A percentile compares a stretch with the other conserved stretches of the same genome.
These are phyloP conservation scores for Nidularia sp. DNA, from an alignment of 768 basidiomycete genomes.

Conservation along the genomic window DNA sequence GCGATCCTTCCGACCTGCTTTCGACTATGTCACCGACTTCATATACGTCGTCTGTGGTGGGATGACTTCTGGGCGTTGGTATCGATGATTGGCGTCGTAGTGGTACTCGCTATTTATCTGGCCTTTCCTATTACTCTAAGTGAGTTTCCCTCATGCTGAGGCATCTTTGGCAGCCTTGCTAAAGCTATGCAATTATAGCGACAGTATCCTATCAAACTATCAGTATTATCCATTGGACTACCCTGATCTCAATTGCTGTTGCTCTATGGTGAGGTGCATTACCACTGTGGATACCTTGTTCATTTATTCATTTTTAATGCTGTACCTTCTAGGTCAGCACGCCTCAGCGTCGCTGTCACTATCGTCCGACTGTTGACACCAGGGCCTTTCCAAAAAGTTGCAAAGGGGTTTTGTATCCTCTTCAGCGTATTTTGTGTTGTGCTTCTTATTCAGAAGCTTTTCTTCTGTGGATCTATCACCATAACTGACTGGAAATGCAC, in stretches of 20 bases:
- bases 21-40: constrained; percentile 16
- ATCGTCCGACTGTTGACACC: constrained; percentile 4
- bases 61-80: constrained; percentile 22
- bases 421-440: constrained; percentile 4
- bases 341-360: constrained; percentile 8
- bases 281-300: too few species aligned
- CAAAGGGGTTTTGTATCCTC: background rate
- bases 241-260: too few species aligned
- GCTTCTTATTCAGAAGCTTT: constrained; percentile 5
- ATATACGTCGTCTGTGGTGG: constrained; percentile 20
- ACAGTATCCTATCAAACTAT: too few species aligned
- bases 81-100: constrained; percentile 7
- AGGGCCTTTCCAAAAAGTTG: background rate
- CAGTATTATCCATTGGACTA: too few species aligned
- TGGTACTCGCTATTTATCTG: too few species aligned
- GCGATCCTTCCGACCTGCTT: constrained; percentile 14
- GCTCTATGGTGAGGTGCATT: too few species aligned
- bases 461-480: constrained; percentile 2
- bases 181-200: too few species aligned
- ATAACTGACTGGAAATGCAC: background rate
- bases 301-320: too few species aligned
- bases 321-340: constrained; percentile 1
- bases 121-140: too few species aligned
- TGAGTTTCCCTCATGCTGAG: too few species aligned
- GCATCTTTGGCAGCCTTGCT: too few species aligned